Percentiles rank a stretch among this genome's conserved stretches.
phyloP scores from a whole-genome alignment of 768 basidiomycete genomes.

The Ramaria rubella region DNA sequence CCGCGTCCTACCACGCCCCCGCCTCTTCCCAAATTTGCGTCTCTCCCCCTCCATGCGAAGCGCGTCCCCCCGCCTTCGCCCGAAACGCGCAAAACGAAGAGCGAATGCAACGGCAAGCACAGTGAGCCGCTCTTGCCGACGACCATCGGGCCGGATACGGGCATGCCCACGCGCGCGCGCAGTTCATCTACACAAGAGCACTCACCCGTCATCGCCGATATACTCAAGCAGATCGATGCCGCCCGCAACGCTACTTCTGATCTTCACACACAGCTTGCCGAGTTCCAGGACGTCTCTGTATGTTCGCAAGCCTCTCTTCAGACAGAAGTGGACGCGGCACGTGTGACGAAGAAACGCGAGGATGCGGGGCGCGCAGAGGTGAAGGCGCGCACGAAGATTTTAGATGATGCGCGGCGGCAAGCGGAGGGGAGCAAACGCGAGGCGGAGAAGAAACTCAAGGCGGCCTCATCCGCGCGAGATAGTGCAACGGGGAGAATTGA shows the following conservation, averaged over 20 bases:
- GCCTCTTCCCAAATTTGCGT: slow-evolving; percentile 76
- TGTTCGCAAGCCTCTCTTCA: slow-evolving; percentile 63
- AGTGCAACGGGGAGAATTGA: slow-evolving; percentile 52
- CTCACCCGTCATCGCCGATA: slow-evolving; percentile 64
- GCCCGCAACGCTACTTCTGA: slow-evolving; percentile 59
- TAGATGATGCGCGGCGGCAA: slow-evolving; percentile 81
- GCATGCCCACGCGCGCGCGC: slow-evolving; percentile 22
- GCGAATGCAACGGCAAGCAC: slow-evolving; percentile 13
- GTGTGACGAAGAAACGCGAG: slow-evolving; percentile 74
- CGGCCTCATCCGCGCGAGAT: slow-evolving; percentile 58
- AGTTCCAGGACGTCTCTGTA: slow-evolving; percentile 49
- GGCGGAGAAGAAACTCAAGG: slow-evolving; percentile 80
- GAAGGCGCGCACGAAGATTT: slow-evolving; percentile 72
- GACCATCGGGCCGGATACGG: slow-evolving; percentile 22
- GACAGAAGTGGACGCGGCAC: slow-evolving; percentile 62
- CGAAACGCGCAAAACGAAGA: slow-evolving; percentile 12
- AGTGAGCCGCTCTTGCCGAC: slow-evolving; percentile 11
- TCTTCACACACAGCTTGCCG: slow-evolving; percentile 60
- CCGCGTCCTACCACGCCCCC: slow-evolving; percentile 70
- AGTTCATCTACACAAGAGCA: slow-evolving; percentile 41
- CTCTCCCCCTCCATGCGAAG: slow-evolving; percentile 67
- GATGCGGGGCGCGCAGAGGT: slow-evolving; percentile 72
- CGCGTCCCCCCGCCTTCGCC: slow-evolving; percentile 31
- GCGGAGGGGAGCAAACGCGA: slow-evolving; percentile 79
- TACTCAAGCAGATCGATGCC: slow-evolving; percentile 64